Evolutionary conservation across 345 rosid genomes (phyloP).

Genomic region (thale cress (Arabidopsis thaliana)): TAIR10.1 NC_003075.7:14604501-14605000

Average conservation of each 20-base stretch:
- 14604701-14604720: constrained; percentile 65
- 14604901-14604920: constrained; percentile 38
- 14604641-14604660: neutral
- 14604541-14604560: constrained; percentile 58
- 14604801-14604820: neutral
- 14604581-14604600: constrained; percentile 68
- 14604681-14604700: neutral
- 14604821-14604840: neutral
- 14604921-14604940: constrained; percentile 41
- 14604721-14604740: constrained; percentile 85
- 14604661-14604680: neutral
- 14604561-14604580: constrained; percentile 78
- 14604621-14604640: constrained; percentile 10
- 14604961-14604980: constrained; percentile 40
- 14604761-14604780: constrained; percentile 45
- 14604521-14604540: constrained; percentile 47
- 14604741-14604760: constrained; percentile 50
- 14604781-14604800: constrained; percentile 15
- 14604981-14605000: constrained; percentile 75
- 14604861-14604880: constrained; percentile 42
- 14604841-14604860: constrained; percentile 50
- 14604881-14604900: constrained; percentile 39
- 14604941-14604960: constrained; percentile 29
- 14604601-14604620: constrained; percentile 31
- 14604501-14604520: constrained; percentile 50